Evolutionary conservation across 768 basidiomycete species (phyloP).

Genomic region (Tubosaeta sp.): DNA sequence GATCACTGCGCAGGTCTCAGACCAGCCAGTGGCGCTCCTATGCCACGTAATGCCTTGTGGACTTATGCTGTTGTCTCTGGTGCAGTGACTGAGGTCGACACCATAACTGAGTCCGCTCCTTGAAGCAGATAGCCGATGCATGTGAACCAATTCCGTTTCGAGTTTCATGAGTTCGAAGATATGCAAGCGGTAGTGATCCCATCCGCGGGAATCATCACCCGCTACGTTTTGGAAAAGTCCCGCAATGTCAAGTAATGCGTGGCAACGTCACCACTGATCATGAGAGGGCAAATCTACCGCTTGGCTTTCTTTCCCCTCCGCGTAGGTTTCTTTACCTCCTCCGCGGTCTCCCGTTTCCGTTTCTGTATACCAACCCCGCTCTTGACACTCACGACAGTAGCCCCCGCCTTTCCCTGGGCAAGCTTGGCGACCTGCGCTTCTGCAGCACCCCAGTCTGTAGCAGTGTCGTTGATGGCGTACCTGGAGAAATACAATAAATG

Average conservation of each 20-base stretch:
- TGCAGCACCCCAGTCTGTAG: constrained; percentile 71
- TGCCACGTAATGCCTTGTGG: neutral
- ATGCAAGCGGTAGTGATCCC: neutral
- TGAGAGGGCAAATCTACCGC: constrained; percentile 16
- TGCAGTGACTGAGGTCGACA: neutral
- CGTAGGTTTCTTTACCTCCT: constrained; percentile 45
- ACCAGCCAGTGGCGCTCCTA: neutral
- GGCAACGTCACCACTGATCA: neutral
- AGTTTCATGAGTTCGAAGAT: neutral
- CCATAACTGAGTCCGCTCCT: neutral
- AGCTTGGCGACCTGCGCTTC: constrained; percentile 65
- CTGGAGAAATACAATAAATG: constrained; percentile 31
- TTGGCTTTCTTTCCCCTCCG: constrained; percentile 42
- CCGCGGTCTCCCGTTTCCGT: constrained; percentile 45
- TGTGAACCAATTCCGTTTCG: neutral
- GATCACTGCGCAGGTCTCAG: neutral
- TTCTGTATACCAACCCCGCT: constrained; percentile 43
- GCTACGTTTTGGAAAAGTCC: neutral
- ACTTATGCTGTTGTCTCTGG: neutral
- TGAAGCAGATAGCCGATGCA: neutral
- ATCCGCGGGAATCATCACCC: neutral
- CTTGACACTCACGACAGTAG: constrained; percentile 78
- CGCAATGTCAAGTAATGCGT: neutral
- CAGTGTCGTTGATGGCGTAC: constrained; percentile 68
- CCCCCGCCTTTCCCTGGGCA: constrained; percentile 41